Conservation (phyloP, 2,329 filamentous ascomycete genomes). For the Conoideocrella luteorostrata region DNA sequence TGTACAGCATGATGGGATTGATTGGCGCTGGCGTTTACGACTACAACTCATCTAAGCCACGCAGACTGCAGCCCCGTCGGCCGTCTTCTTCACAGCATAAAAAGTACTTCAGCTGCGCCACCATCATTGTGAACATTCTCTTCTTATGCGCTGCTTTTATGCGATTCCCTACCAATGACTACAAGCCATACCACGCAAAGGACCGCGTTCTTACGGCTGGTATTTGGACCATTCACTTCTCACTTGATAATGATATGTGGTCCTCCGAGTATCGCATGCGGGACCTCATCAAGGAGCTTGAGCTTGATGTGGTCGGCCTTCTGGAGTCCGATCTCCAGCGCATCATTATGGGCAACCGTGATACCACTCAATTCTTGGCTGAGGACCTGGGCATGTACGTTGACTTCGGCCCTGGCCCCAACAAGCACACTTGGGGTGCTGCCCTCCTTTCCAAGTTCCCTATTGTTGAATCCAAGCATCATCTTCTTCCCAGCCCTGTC, state of each 20-base stretch:
- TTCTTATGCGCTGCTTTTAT: constrained; percentile 77
- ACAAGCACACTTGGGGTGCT: constrained; percentile 97
- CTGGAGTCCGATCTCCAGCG: constrained; percentile 90
- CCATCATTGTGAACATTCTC: constrained; percentile 71
- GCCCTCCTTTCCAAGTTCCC: constrained; percentile 95
- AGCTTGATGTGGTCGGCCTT: constrained; percentile 94
- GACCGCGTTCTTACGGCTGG: constrained; percentile 86
- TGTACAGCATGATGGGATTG: constrained; percentile 76
- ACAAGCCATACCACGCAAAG: constrained; percentile 80
- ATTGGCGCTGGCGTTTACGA: constrained; percentile 83
- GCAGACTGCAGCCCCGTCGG: constrained; percentile 25
- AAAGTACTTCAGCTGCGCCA: constrained; percentile 48
- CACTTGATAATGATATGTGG: constrained; percentile 98
- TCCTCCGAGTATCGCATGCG: constrained; percentile 91
- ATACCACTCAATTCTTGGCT: constrained; percentile 89
- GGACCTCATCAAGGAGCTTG: constrained; percentile 84
- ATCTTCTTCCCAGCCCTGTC: constrained; percentile 86
- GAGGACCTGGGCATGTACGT: constrained; percentile 98
- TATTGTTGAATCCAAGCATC: constrained; percentile 93
- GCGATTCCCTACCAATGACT: constrained; percentile 88
- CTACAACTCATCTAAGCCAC: constrained; percentile 45
- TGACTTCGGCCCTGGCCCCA: constrained; percentile 92
- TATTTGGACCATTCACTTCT: constrained; percentile 99
- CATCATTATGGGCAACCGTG: constrained; percentile 99
- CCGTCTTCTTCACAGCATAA: constrained; percentile 35